These are phyloP conservation scores for Sporisorium exsertum DNA, from an alignment of 1,284 basidiomycete genomes.

Conservation along the genomic window DNA sequence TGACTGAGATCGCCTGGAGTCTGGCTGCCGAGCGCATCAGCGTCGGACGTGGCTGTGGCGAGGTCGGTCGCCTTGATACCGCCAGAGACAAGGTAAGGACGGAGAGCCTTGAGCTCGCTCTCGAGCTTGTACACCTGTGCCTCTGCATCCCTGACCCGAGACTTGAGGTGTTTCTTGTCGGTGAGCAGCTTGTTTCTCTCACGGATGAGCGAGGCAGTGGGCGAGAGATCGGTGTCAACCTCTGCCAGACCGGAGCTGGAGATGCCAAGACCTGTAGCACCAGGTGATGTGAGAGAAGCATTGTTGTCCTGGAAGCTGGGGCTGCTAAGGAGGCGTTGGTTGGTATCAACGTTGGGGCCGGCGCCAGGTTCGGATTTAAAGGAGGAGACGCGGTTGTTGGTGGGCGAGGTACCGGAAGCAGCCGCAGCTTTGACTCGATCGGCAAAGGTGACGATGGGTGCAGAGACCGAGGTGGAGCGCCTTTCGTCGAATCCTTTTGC, in stretches of 20 bases:
- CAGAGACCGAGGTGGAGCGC: constrained; percentile 19
- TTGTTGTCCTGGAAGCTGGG: constrained; percentile 33
- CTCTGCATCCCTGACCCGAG: constrained; percentile 63
- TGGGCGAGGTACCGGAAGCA: constrained; percentile 25
- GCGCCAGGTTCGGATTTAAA: constrained; percentile 26
- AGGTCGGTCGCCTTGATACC: constrained; percentile 38
- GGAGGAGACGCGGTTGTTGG: constrained; percentile 27
- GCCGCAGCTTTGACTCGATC: constrained; percentile 37
- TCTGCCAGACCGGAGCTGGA: constrained; percentile 34
- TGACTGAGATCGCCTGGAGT: constrained; percentile 25
- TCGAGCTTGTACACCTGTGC: constrained; percentile 65
- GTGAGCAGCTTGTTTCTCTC: constrained; percentile 66
- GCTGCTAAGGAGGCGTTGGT: constrained; percentile 29
- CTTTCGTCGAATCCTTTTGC: constrained; percentile 49
- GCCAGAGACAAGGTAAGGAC: constrained; percentile 62
- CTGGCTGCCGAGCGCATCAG: constrained; percentile 13
- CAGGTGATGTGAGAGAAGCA: constrained; percentile 7
- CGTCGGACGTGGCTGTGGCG: constrained; percentile 1
- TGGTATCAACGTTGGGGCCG: constrained; percentile 11
- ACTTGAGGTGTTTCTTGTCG: constrained; percentile 65
- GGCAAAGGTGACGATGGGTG: constrained; percentile 29
- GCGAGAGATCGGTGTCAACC: constrained; percentile 41
- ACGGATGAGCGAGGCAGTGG: constrained; percentile 50
- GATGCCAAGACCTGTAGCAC: constrained; percentile 42
- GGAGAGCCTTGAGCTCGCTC: constrained; percentile 60